These are phyloP conservation scores for Podila epigama DNA, from an alignment of 192 early-diverging fungal species.

Conservation along the genomic window DNA sequence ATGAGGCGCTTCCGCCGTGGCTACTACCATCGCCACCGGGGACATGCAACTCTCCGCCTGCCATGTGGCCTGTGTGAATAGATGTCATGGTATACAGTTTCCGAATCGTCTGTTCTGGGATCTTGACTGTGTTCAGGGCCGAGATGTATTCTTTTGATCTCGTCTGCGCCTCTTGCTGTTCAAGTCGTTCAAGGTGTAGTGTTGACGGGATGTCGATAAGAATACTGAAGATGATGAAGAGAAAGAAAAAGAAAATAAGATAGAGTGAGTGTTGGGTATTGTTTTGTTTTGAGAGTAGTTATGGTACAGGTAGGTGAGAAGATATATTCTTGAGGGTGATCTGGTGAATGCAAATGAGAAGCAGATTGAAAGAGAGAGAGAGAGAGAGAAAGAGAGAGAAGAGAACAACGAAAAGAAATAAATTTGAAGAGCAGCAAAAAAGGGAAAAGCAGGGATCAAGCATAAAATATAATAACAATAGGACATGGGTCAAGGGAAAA, in stretches of 20 bases:
- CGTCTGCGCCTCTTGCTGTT: slow-evolving; percentile 44
- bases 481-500: too few species aligned
- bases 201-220: slow-evolving; percentile 49
- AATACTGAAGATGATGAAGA: slow-evolving; percentile 10
- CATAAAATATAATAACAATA: neutral
- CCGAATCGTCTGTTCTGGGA: slow-evolving; percentile 39
- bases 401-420: too few species aligned
- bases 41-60: slow-evolving; percentile 13
- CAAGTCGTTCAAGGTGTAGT: slow-evolving; percentile 36
- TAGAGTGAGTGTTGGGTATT: too few species aligned
- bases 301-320: too few species aligned
- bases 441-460: neutral
- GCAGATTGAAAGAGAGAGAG: neutral
- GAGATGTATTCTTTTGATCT: slow-evolving; percentile 46
- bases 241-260: neutral
- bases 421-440: neutral
- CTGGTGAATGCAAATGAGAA: too few species aligned
- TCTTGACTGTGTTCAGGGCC: slow-evolving; percentile 46
- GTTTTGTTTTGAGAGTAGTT: too few species aligned
- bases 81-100: slow-evolving; percentile 48
- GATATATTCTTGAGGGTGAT: too few species aligned
- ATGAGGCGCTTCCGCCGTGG: slow-evolving; percentile 5
- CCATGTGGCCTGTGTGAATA: slow-evolving; percentile 9
- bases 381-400: neutral
- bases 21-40: neutral